phyloP scores from a whole-genome alignment of 2,329 filamentous ascomycete species.

The Sporothrix brunneoviolacea region DNA sequence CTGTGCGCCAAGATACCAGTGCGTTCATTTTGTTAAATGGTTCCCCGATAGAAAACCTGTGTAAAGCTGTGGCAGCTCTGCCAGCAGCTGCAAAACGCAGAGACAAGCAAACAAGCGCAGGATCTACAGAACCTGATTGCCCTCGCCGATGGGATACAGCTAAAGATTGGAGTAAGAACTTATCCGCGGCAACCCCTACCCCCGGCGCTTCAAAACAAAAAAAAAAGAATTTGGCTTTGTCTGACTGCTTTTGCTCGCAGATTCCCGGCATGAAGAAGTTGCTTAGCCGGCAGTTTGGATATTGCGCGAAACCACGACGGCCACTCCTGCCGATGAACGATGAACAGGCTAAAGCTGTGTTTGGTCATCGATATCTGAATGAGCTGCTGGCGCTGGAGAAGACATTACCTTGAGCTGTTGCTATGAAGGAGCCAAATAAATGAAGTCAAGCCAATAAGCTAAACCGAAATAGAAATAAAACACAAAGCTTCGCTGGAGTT shows the following conservation, averaged over 20 bases:
- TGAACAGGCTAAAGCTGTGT: constrained; percentile 13
- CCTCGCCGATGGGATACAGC: constrained; percentile 19
- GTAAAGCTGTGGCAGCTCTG: constrained; percentile 18
- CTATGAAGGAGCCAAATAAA: too few relatives aligned
- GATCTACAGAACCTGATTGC: constrained; percentile 19
- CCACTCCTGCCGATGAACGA: constrained; percentile 20
- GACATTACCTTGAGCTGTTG: not conserved
- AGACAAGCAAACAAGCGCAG: constrained; percentile 14
- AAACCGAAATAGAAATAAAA: too few relatives aligned
- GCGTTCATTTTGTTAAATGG: too few relatives aligned
- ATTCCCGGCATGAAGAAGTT: constrained; percentile 22
- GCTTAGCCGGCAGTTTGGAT: constrained; percentile 19
- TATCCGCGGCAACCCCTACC: too few relatives aligned
- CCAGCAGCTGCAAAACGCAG: constrained; percentile 5
- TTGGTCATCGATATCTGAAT: constrained; percentile 11
- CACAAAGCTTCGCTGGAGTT: too few relatives aligned
- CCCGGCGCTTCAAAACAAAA: too few relatives aligned
- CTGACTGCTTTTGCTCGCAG: constrained; percentile 2
- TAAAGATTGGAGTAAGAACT: constrained; percentile 18
- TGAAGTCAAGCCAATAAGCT: too few relatives aligned
- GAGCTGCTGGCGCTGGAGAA: constrained; percentile 11
- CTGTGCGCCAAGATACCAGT: too few relatives aligned
- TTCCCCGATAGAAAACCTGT: constrained; percentile 11
- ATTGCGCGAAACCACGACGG: constrained; percentile 16
- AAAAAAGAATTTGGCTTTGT: not conserved